A percentile compares a stretch with the other conserved stretches of the same genome.
Conservation (phyloP, 768 basidiomycete genomes). For the Hypholoma sublateritium region DNA sequence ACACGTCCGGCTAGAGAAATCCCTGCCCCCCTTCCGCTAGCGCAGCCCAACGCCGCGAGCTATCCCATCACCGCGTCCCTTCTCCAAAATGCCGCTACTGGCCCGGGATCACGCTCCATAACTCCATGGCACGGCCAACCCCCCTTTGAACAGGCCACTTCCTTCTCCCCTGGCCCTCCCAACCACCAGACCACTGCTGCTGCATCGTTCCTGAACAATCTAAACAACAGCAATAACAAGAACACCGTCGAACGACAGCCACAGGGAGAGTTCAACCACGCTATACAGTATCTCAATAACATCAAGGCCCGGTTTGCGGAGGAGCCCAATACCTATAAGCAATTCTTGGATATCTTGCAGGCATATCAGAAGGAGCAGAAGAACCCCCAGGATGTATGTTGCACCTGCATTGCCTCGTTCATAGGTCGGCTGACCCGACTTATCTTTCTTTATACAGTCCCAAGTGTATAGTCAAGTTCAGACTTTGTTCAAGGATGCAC, state of each 20-base stretch:
- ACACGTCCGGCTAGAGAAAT: slow-evolving; percentile 27
- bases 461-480: slow-evolving; percentile 84
- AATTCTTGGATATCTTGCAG: slow-evolving; percentile 86
- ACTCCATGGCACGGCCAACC: slow-evolving; percentile 50
- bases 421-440: neutral
- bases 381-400: slow-evolving; percentile 66
- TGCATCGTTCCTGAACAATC: slow-evolving; percentile 63
- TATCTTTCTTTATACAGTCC: slow-evolving; percentile 35
- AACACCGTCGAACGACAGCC: slow-evolving; percentile 51
- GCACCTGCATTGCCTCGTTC: slow-evolving; percentile 6
- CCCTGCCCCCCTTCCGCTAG: slow-evolving; percentile 31
- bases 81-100: slow-evolving; percentile 33
- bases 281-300: slow-evolving; percentile 97
- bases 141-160: slow-evolving; percentile 32
- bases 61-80: slow-evolving; percentile 29
- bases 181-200: slow-evolving; percentile 54
- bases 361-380: slow-evolving; percentile 85
- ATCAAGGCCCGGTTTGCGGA: slow-evolving; percentile 90
- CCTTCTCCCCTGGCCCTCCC: slow-evolving; percentile 47
- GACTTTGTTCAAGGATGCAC: slow-evolving; percentile 76
- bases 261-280: slow-evolving; percentile 82
- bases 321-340: slow-evolving; percentile 91
- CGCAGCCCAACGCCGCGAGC: slow-evolving; percentile 26
- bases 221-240: slow-evolving; percentile 40
- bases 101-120: slow-evolving; percentile 51